Evolutionary conservation across 805 yeast species (phyloP).

Genomic region (Lipomyces lipofer): DNA sequence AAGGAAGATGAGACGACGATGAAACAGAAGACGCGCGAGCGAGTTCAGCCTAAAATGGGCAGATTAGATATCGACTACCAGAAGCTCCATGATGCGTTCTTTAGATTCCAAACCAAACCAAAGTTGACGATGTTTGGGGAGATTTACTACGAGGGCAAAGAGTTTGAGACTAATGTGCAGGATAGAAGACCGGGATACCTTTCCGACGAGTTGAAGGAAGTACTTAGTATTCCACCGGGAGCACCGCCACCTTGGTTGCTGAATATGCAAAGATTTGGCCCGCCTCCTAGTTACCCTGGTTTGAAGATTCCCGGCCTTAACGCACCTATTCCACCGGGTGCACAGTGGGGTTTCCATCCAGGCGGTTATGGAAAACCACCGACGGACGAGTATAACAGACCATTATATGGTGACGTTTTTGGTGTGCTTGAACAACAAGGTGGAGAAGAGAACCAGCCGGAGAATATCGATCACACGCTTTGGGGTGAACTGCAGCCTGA

Average conservation of each 20-base stretch:
- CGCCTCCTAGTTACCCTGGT: slow-evolving; percentile 79
- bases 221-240: slow-evolving; percentile 64
- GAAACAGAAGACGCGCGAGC: slow-evolving; percentile 73
- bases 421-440: slow-evolving; percentile 26
- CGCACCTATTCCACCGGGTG: slow-evolving; percentile 44
- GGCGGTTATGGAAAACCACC: slow-evolving; percentile 46
- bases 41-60: slow-evolving; percentile 89
- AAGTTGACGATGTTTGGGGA: slow-evolving; percentile 72
- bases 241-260: slow-evolving; percentile 78
- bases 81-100: slow-evolving; percentile 81
- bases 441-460: slow-evolving; percentile 21
- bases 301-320: slow-evolving; percentile 58
- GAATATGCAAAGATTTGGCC: slow-evolving; percentile 67
- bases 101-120: slow-evolving; percentile 77
- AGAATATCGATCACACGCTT: slow-evolving; percentile 31
- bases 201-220: slow-evolving; percentile 60
- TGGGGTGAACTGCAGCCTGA: slow-evolving; percentile 44
- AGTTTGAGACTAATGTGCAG: slow-evolving; percentile 46
- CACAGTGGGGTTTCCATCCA: slow-evolving; percentile 45
- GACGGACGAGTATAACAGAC: slow-evolving; percentile 39
- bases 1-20: slow-evolving; percentile 47
- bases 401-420: slow-evolving; percentile 42
- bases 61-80: slow-evolving; percentile 81
- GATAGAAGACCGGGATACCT: slow-evolving; percentile 66
- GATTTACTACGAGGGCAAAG: slow-evolving; percentile 75